Conservation (phyloP, 2,329 filamentous ascomycete genomes). For the Xylaria sp. region DNA sequence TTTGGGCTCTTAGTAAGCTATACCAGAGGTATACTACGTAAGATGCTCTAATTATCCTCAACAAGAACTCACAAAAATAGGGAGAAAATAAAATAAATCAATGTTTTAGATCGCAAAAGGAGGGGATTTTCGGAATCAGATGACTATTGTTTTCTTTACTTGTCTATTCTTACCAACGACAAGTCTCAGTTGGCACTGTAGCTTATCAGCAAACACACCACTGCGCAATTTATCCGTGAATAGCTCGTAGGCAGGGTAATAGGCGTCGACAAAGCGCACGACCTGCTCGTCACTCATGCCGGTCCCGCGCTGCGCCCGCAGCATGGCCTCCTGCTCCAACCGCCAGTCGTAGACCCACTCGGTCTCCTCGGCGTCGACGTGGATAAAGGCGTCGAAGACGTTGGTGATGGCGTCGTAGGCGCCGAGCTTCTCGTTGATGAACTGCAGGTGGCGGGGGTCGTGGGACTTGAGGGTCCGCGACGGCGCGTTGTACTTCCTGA, state of each 20-base stretch:
- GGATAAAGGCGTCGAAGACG: slow-evolving; percentile 65
- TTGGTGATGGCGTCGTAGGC: slow-evolving; percentile 63
- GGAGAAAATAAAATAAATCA: neutral
- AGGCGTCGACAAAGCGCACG: slow-evolving; percentile 74
- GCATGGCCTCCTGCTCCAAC: slow-evolving; percentile 78
- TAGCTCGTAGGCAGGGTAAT: slow-evolving; percentile 79
- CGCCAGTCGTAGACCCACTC: slow-evolving; percentile 87
- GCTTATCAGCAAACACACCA: slow-evolving; percentile 64
- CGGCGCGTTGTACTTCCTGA: slow-evolving; percentile 63
- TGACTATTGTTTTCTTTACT: slow-evolving; percentile 66
- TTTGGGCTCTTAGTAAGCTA: slow-evolving; percentile 19
- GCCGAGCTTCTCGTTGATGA: slow-evolving; percentile 61
- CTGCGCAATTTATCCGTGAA: slow-evolving; percentile 69
- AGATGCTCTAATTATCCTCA: slow-evolving; percentile 40
- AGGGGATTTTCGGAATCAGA: slow-evolving; percentile 52
- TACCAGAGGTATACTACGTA: slow-evolving; percentile 36
- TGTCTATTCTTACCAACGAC: slow-evolving; percentile 70
- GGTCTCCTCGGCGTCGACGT: slow-evolving; percentile 76
- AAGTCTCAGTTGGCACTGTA: slow-evolving; percentile 69
- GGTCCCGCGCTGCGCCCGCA: slow-evolving; percentile 73
- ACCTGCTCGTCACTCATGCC: slow-evolving; percentile 90
- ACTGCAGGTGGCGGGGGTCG: slow-evolving; percentile 60
- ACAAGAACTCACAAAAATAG: slow-evolving; percentile 11
- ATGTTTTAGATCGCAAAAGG: slow-evolving; percentile 6
- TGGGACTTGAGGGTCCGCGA: slow-evolving; percentile 63